phyloP scores from a whole-genome alignment of 1,139 yeast species.

The Pichia kudriavzevii region DNA sequence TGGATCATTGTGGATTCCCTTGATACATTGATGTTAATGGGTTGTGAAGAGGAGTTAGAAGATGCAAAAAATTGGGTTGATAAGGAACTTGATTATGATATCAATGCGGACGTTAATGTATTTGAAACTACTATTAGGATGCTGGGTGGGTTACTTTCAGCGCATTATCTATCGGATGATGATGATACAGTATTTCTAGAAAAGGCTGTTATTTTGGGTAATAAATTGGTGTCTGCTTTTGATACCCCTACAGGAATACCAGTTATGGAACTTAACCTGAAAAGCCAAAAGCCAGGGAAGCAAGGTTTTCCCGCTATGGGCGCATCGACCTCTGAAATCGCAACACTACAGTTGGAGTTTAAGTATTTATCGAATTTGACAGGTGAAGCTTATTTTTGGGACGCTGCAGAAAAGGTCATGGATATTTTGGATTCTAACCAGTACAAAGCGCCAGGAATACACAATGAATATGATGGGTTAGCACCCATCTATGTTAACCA shows the following conservation, averaged over 20 bases:
- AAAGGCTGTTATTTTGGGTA: conserved; percentile 59
- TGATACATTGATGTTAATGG: conserved; percentile 82
- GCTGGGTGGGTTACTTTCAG: conserved; percentile 87
- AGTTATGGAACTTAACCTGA: conserved; percentile 68
- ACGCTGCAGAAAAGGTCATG: conserved; percentile 67
- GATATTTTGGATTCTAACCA: conserved; percentile 44
- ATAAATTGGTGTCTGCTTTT: conserved; percentile 57
- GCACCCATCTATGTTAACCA: conserved; percentile 80
- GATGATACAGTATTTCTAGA: conserved; percentile 62
- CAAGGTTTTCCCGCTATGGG: conserved; percentile 65
- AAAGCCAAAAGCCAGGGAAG: conserved; percentile 50
- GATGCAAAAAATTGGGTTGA: conserved; percentile 72
- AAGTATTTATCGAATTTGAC: conserved; percentile 76
- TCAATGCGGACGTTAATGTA: conserved; percentile 71
- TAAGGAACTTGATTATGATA: conserved; percentile 47
- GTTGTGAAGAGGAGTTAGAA: conserved; percentile 53
- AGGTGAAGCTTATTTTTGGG: conserved; percentile 76
- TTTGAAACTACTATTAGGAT: conserved; percentile 92
- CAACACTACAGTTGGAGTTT: conserved; percentile 83
- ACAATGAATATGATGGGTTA: conserved; percentile 53
- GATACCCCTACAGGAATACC: conserved; percentile 63
- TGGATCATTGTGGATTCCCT: conserved; percentile 92
- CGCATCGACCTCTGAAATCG: conserved; percentile 83
- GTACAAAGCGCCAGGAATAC: conserved; percentile 5
- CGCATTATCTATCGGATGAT: conserved; percentile 55